Evolutionary conservation across 768 basidiomycete species (phyloP), one percentile per base, ranked within the genome.

Genomic region (Paxillus involutus): DNA sequence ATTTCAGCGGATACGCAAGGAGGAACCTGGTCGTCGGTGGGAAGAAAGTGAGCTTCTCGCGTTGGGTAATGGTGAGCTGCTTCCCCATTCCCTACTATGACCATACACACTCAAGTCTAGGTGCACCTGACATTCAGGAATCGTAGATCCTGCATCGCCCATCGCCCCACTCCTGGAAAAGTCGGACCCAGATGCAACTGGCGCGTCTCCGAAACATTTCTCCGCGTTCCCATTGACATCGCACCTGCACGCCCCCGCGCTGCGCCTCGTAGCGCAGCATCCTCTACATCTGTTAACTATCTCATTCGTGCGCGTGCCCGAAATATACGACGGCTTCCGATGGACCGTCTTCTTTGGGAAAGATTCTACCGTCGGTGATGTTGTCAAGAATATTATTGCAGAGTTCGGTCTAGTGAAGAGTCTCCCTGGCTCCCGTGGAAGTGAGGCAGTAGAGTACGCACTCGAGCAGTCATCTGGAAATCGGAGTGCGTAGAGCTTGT

Each of bases 211-310:
- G 47, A 76, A 80, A 24, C 81, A 82, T 57, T 91, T 89, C 71
- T 87, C 88, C 13, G 77, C 83, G 4, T 91, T 89, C 62, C 80
- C 82, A 8, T 71, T 88, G 59, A 86, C 87, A 2, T 79, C 80
- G 0, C 86, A 88, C 66, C 73, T 88, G 36, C 86, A 88, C 62
- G 74, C 75, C 3, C 85, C 91, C 10, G 70, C 77, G 3, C 67
- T 93, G 39, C 86, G 90, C 1, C 74, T 94, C 41, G 84, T 93
- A 3, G 88, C 88, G 6, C 74, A 86, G 3, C 81, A 92, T 59
- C 79, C 84, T 4, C 68, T 74, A 14, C 76, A 89, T n/a, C 75
- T 76, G 0, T 41, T 86, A 19, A 69, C 73, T 2, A 63, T 89
- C 37, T 63, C 75, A 0, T 88, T 91, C 68, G 67, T 79, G 41